Base-by-base conservation (phyloP, 441 rosid species). In the Eruca vesicaria region DNA sequence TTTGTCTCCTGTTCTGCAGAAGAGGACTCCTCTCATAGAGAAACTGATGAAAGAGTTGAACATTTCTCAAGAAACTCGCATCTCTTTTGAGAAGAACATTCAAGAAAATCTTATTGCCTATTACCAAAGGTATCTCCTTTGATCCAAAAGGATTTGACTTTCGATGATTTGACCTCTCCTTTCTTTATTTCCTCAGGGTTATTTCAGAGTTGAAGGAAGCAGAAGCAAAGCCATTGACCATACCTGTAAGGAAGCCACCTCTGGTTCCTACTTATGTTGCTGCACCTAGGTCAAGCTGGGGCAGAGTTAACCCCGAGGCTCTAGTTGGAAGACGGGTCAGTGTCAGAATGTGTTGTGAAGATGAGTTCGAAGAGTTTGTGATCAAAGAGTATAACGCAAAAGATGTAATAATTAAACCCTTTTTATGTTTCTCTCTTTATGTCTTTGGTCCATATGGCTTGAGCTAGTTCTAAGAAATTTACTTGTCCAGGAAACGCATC, bases 401-500 rank as follows among this genome's bases (percentile, higher is more conserved):
- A 55, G 29, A 55, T 55, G 59, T 55, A 55, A 32, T 18, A 18
- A 52, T n/a, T 48, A 16, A 23, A 36, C 31, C 21, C 21, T 50
- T 68, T 5, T 28, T 5, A 50, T 0, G 14, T 7, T 32, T 48
- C 26, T 29, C 29, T 57, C 23, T 57, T 33, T 31, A 35, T 41
- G 35, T 19, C 26, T 48, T 19, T 31, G 45, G 19, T 71, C 23
- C 63, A 52, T 62, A 11, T 33, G 31, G 4, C 7, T 50, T 10
- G 14, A 63, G 18, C 19, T 1, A 5, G 11, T 33, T 55, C 12
- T 66, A 20, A 66, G 32, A 33, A 3, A n/a, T 26, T 18, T 60
- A 75, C 15, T 31, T 55, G 15, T 70, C 15, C 28, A 70, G 80
- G 76, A 35, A 33, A 48, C 18, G 63, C 76, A 71, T 77, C 33